Base-by-base conservation (phyloP, 192 early-diverging fungal genomes). In the Entophlyctis luteolus region DNA sequence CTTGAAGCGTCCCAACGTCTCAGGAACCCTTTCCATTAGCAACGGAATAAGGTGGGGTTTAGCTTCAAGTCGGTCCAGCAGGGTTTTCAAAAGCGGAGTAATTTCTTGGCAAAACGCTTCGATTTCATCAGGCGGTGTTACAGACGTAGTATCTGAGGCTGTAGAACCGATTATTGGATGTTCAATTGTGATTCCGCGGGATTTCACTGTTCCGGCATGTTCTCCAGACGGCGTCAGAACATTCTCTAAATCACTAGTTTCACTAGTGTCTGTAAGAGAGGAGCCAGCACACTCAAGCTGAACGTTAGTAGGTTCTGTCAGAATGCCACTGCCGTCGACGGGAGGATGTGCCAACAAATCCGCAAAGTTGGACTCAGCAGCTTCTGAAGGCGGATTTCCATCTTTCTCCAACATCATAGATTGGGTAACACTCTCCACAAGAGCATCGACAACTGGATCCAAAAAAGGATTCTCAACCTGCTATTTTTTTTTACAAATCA, bases 1-100 rank as follows among this genome's bases (percentile, higher is more conserved):
- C 28, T 70, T 60, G 29, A 48, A 60, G 4, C 68, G 58, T 3
- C 58, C 39, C n/a, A 70, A 49, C 16, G 68, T 70, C 38, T 62
- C 47, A 37, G 68, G 68, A 20, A 70, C 14, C 8, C 33, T 29
- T 33, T 70, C 10, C 2, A 59, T 34, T 8, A 70, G 34, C 12
- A 35, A 8, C 22, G 57, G 58, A 53, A 70, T 47, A 3, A 70
- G 18, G 4, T 70, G 12, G 6, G 57, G 57, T 3, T 62, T 60
- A 10, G 55, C 47, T 53, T 70, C 68, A 34, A 70, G 59, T 20
- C 25, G 23, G 23, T 5, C 3, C 39, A 60, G 47, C 28, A 70
- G 68, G 5, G 5, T n/a, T 2, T 60, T 37, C 57, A 70, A 38
- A 6, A 70, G 35, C 10, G 68, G 68, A 8, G 28, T 12, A 14